Evolutionary conservation across 805 yeast genomes (phyloP), one percentile per base, ranked within the genome.

Genomic region (Schwanniomyces occidentalis): DNA sequence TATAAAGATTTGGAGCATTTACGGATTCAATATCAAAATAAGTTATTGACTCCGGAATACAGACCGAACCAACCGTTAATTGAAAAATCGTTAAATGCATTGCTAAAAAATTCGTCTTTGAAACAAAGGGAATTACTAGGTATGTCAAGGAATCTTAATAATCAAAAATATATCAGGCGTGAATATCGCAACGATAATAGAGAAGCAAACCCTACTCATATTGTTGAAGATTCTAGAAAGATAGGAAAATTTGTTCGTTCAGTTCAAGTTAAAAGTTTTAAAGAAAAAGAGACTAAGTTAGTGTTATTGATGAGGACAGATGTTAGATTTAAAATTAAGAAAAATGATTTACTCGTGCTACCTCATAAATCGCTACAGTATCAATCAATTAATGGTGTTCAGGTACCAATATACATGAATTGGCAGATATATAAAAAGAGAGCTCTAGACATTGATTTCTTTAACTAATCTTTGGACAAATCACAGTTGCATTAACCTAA

Each of bases 351-450:
- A 9, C 8, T 41, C 5, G 26, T 25, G 1, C 24, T 41, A 22
- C 23, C 28, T 9, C 16, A 16, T 7, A 24, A 27, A 9, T 24
- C 34, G 12, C 17, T 13, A 17, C 13, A 25, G 12, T n/a, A 12
- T 8, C 42, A 38, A 10, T 2, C n/a, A 2, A 20, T 38, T 6
- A n/a, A 20, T 16, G 32, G 31, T 7, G 20, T 23, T 10, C 16
- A 30, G 10, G 14, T 37, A 12, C 35, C 41, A 8, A 27, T 37
- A 5, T 41, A 33, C 27, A 23, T 27, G 13, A 41, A 27, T 18
- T 41, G 40, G 37, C 35, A 37, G 9, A 17, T 34, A 13, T 30
- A 19, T 16, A 45, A 30, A 44, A 37, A 52, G 6, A 19, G 17
- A 18, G 9, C 31, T 9, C 8, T 27, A 27, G 21, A n/a, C n/a